Base-by-base conservation (phyloP, 73 alveolate genomes). In the Blepharisma japonicum region DNA sequence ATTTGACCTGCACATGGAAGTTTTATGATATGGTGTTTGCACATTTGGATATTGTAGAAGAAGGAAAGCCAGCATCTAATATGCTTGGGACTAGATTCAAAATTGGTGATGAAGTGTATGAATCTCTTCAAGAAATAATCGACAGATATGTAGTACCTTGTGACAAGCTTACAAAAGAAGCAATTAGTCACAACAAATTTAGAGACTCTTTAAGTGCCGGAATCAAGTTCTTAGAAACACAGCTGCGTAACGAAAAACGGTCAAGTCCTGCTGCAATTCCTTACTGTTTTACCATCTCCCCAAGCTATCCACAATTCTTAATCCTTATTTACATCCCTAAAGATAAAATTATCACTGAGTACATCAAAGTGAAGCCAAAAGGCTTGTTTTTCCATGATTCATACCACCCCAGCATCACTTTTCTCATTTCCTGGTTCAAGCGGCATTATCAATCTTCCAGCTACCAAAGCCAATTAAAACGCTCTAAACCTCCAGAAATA, bases 1-100 rank as follows among this genome's bases (percentile, higher is more conserved):
- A 91, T 80, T 55, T 95, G 71, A 95, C 98, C 5, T 83, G 90
- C 47, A 89, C 97, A 25, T 95, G 96, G 95, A 93, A 95, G 81
- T 95, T 95, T 83, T 90, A 91, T 81, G 84, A 86, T 46, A 83
- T 78, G 46, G 92, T 88, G 45, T 82, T 89, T 23, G 89, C 93
- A 47, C 99, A 95, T 80, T 80, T 93, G 46, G 96, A 95, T 79
- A 92, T 95, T 70, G 47, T 21, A 39, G 99, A 93, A 84, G 91
- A 83, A 56, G 96, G 90, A 45, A 89, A 92, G 66, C 68, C 92
- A 6, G 92, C 93, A 2, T 92, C 95, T 9, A 91, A 83, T 55
- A 87, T 78, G 50, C 94, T 93, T 49, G 97, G 97, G 5, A 66
- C 89, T 61, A 85, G 68, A 77, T 86, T 93, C 68, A 55, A 55